phyloP scores from a whole-genome alignment of 495 filamentous ascomycete genomes.

The Aspergillus bertholletiae region DNA sequence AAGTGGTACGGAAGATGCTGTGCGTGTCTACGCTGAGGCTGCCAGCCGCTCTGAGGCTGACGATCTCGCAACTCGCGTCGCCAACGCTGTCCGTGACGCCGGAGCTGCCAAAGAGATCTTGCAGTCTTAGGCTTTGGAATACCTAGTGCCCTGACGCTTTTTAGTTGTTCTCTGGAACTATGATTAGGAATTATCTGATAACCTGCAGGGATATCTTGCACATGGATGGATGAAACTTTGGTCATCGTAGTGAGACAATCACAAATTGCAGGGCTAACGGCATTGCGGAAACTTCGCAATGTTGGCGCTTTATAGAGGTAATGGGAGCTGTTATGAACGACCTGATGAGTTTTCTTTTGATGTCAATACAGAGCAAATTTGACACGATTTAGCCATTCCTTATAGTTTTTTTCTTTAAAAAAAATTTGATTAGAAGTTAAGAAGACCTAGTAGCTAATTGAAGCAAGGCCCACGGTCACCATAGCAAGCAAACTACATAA shows the following conservation, averaged over 20 bases:
- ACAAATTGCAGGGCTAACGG: background rate
- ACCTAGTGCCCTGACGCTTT: background rate
- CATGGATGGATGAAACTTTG: background rate
- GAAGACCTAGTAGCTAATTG: background rate
- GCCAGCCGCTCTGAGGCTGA: slow-evolving; percentile 79
- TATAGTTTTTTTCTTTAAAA: background rate
- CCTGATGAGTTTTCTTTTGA: slow-evolving; percentile 12
- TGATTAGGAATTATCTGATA: background rate
- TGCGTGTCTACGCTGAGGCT: slow-evolving; percentile 96
- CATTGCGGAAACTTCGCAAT: background rate
- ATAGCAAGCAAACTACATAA: background rate
- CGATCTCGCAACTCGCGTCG: slow-evolving; percentile 79
- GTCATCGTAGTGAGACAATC: background rate
- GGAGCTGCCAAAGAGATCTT: slow-evolving; percentile 24
- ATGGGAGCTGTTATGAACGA: slow-evolving; percentile 10
- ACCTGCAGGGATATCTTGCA: background rate
- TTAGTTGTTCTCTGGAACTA: background rate
- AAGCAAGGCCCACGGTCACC: background rate
- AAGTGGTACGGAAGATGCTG: slow-evolving; percentile 92
- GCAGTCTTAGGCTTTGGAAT: slow-evolving; percentile 9
- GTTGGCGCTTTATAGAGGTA: background rate
- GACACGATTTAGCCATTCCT: background rate
- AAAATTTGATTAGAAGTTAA: background rate
- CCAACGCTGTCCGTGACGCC: slow-evolving; percentile 60
- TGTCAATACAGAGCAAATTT: background rate